A percentile compares a stretch with the other conserved stretches of the same genome.
Conservation (phyloP, 2,329 filamentous ascomycete genomes). For the Teratosphaeria pseudoeucalypti region DNA sequence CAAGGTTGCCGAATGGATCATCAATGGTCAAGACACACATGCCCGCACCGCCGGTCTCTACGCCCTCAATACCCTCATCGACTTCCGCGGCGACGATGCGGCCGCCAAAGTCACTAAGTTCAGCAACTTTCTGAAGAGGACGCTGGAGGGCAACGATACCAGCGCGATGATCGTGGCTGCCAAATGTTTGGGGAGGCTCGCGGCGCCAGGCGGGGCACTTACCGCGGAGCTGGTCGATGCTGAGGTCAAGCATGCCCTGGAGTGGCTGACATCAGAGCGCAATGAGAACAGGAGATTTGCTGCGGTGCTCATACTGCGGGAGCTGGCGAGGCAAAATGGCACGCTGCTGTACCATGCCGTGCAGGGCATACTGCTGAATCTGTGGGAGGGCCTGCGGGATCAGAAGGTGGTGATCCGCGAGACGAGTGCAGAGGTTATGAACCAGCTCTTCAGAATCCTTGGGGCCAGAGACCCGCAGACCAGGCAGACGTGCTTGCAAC, state of each 20-base stretch:
- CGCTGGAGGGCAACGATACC: slow-evolving; percentile 83
- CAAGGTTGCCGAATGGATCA: slow-evolving; percentile 62
- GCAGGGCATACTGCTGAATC: slow-evolving; percentile 86
- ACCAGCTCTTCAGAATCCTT: slow-evolving; percentile 92
- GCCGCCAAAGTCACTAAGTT: slow-evolving; percentile 92
- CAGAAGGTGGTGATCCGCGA: slow-evolving; percentile 83
- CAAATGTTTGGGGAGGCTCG: slow-evolving; percentile 78
- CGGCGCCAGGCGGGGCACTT: slow-evolving; percentile 81
- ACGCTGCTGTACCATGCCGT: slow-evolving; percentile 95
- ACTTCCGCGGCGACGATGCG: slow-evolving; percentile 90
- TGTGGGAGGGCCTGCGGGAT: slow-evolving; percentile 90
- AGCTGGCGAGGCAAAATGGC: slow-evolving; percentile 83
- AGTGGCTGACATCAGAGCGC: slow-evolving; percentile 92
- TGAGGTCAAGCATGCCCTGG: slow-evolving; percentile 89
- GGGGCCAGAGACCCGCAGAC: slow-evolving; percentile 82
- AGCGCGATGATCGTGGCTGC: slow-evolving; percentile 85
- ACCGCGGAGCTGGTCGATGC: slow-evolving; percentile 94
- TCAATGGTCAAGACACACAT: slow-evolving; percentile 73
- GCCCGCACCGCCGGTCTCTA: slow-evolving; percentile 88
- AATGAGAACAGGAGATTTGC: slow-evolving; percentile 90
- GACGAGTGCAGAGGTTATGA: slow-evolving; percentile 84
- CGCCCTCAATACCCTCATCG: slow-evolving; percentile 83
- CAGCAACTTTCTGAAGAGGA: slow-evolving; percentile 75
- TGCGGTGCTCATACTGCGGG: slow-evolving; percentile 79
- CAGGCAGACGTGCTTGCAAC: slow-evolving; percentile 77